Evolutionary conservation across 805 yeast genomes (phyloP).

Genomic region (Wickerhamiella occidentalis): DNA sequence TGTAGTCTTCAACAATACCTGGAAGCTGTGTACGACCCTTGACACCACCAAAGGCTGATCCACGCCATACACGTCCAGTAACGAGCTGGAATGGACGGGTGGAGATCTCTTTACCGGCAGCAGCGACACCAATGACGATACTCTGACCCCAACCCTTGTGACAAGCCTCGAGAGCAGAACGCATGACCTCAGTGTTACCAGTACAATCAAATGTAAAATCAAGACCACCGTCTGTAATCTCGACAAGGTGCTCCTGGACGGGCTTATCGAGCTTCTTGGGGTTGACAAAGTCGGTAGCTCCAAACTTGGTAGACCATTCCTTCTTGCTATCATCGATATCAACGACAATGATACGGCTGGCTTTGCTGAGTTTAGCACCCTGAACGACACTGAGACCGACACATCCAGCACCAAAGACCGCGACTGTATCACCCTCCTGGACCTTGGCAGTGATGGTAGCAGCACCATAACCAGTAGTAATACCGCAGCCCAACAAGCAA

Average conservation of each 20-base stretch:
- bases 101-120: conserved; percentile 92
- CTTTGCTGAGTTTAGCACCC: conserved; percentile 80
- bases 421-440: conserved; percentile 82
- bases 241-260: conserved; percentile 62
- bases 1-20: conserved; percentile 72
- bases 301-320: conserved; percentile 77
- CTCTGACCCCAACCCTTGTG: conserved; percentile 99
- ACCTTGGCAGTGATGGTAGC: conserved; percentile 90
- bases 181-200: conserved; percentile 91
- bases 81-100: conserved; percentile 98
- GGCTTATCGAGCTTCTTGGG: conserved; percentile 63
- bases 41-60: conserved; percentile 99
- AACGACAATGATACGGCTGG: conserved; percentile 64
- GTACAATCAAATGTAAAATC: conserved; percentile 97
- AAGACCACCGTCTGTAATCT: conserved; percentile 92
- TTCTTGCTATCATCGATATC: conserved; percentile 79
- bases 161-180: conserved; percentile 90
- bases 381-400: conserved; percentile 94
- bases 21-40: conserved; percentile 96
- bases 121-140: conserved; percentile 93
- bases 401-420: conserved; percentile 96
- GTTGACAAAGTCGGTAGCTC: conserved; percentile 91
- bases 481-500: conserved; percentile 94
- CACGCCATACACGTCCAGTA: conserved; percentile 97
- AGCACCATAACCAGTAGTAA: conserved; percentile 97